Percentiles rank a stretch among this genome's conserved stretches.
Conservation (phyloP, 257 asterid species). For the Mentha longifolia region DNA sequence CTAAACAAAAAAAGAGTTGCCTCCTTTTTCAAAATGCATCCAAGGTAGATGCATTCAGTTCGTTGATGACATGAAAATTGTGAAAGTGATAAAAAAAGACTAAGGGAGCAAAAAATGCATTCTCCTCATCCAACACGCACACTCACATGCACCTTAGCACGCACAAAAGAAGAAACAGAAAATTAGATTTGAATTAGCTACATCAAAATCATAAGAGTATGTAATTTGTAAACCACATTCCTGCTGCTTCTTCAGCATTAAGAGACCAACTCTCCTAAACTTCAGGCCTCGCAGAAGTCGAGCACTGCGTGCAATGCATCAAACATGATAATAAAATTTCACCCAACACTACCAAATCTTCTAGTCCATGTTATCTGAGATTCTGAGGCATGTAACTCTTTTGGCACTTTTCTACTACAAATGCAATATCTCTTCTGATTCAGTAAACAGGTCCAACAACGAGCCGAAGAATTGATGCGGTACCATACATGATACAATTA, state of each 20-base stretch:
- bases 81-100: not conserved
- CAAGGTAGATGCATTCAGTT: conserved; percentile 1
- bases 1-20: not conserved
- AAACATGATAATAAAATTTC: not conserved
- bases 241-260: conserved; percentile 16
- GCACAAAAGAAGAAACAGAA: conserved; percentile 2
- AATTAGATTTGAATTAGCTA: not conserved
- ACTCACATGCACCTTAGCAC: not conserved
- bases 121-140: not conserved
- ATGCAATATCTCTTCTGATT: conserved; percentile 4
- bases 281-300: not conserved
- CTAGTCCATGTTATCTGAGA: not conserved
- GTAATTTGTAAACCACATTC: conserved; percentile 19
- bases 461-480: not conserved
- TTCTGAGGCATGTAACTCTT: conserved; percentile 5
- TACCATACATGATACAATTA: not conserved
- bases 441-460: not conserved
- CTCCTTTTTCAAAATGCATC: conserved; percentile 5
- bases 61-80: conserved; percentile 14
- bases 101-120: not conserved
- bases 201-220: not conserved
- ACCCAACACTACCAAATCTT: not conserved
- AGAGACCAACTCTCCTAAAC: conserved; percentile 8
- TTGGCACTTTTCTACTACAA: conserved; percentile 9
- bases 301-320: not conserved